Percentiles rank a stretch among this genome's conserved stretches.
Conservation (phyloP, 257 asterid genomes). For the Capsicum pubescens region DNA sequence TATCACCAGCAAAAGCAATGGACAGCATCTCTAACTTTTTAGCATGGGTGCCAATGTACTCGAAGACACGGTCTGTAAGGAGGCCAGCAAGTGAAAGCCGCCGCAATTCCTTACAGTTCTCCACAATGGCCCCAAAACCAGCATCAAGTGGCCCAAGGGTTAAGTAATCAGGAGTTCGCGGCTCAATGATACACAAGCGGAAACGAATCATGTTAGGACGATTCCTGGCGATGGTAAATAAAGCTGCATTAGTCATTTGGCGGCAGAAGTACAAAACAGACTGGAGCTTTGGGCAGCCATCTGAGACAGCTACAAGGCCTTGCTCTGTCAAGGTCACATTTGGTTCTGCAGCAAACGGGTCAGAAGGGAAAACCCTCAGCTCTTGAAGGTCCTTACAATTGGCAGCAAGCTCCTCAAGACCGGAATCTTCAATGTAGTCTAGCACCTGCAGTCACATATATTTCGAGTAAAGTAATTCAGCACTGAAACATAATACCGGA, state of each 20-base stretch:
- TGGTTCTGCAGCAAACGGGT: conserved; percentile 81
- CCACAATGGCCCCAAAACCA: conserved; percentile 96
- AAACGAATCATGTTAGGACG: conserved; percentile 78
- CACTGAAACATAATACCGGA: not conserved
- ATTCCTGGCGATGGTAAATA: conserved; percentile 70
- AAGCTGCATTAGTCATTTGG: conserved; percentile 94
- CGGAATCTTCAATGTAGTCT: conserved; percentile 88
- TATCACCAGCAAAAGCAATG: conserved; percentile 94
- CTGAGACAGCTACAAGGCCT: conserved; percentile 89
- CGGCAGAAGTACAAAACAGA: conserved; percentile 96
- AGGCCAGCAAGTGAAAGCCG: conserved; percentile 94
- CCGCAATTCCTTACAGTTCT: conserved; percentile 69
- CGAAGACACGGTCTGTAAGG: conserved; percentile 77
- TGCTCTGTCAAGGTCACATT: conserved; percentile 79
- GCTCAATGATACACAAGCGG: conserved; percentile 86
- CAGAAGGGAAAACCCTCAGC: conserved; percentile 95
- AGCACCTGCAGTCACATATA: conserved; percentile 60
- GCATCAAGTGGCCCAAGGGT: conserved; percentile 79
- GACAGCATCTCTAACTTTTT: conserved; percentile 96
- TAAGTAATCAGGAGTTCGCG: conserved; percentile 73
- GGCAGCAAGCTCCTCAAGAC: conserved; percentile 75
- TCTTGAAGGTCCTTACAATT: conserved; percentile 88
- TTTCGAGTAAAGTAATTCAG: conserved; percentile 21
- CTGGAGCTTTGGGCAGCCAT: conserved; percentile 89
- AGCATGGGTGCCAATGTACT: conserved; percentile 79